These are phyloP conservation scores for Stenocarpella maydis DNA, from an alignment of 2,329 filamentous ascomycete species.

Conservation along the genomic window DNA sequence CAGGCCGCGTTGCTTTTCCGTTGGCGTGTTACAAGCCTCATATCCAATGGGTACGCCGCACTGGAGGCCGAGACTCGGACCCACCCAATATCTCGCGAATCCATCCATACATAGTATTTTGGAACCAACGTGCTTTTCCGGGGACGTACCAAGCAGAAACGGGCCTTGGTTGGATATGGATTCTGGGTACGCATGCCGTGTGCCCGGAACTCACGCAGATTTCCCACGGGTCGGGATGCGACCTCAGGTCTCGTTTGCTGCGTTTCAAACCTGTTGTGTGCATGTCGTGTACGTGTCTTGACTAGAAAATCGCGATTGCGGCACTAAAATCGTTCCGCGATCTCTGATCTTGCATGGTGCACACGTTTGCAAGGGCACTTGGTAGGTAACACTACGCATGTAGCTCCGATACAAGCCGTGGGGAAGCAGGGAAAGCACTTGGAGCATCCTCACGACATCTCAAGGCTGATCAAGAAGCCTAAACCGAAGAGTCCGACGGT, in stretches of 20 bases:
- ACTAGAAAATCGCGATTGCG: background rate
- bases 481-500: background rate
- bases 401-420: background rate
- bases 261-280: background rate
- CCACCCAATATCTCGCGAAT: background rate
- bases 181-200: background rate
- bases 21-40: background rate
- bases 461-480: background rate
- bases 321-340: background rate
- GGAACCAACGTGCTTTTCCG: background rate
- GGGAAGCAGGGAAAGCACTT: background rate
- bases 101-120: background rate
- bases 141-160: background rate
- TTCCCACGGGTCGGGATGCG: constrained; percentile 8
- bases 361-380: background rate
- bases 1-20: background rate
- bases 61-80: constrained; percentile 5
- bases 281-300: background rate
- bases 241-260: background rate
- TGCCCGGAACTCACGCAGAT: background rate
- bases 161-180: background rate
- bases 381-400: background rate
- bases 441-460: background rate
- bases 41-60: background rate
- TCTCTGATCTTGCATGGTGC: constrained; percentile 9